Percentiles rank a stretch among this genome's conserved stretches.
Evolutionary conservation across 176 grass and related monocot species (phyloP).

Genomic region (Microstegium vimineum): DNA sequence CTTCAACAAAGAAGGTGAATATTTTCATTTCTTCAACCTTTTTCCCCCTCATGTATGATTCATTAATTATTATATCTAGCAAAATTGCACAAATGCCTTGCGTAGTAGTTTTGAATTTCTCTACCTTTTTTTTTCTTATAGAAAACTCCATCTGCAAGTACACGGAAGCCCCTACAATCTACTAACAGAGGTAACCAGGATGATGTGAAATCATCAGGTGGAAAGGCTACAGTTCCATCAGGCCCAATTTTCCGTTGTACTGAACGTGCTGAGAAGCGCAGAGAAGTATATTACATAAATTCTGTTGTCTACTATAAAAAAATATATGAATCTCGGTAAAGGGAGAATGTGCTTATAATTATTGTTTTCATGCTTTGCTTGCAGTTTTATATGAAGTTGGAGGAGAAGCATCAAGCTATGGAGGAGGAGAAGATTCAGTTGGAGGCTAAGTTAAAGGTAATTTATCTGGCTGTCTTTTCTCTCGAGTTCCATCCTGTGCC

Average conservation of each 20-base stretch:
- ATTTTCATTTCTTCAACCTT: background rate
- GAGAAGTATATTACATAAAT: conserved; percentile 52
- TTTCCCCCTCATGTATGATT: background rate
- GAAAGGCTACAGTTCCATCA: conserved; percentile 54
- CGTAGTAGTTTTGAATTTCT: background rate
- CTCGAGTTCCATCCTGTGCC: background rate
- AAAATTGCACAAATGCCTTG: background rate
- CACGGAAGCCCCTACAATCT: conserved; percentile 42
- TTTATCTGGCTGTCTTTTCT: background rate
- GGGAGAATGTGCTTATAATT: background rate
- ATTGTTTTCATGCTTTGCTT: background rate
- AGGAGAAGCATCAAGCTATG: conserved; percentile 89
- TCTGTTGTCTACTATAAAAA: background rate
- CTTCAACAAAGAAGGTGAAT: conserved; percentile 33
- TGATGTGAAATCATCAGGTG: conserved; percentile 41
- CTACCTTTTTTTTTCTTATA: conserved; percentile 24
- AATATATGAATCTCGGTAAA: background rate
- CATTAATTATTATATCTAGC: background rate
- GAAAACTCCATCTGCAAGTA: conserved; percentile 33
- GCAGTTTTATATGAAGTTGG: conserved; percentile 80
- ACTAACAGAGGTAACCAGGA: conserved; percentile 24
- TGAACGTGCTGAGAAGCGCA: conserved; percentile 83
- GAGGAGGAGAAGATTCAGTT: conserved; percentile 71
- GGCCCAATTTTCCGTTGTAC: conserved; percentile 72
- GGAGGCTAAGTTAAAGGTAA: conserved; percentile 82